These are phyloP conservation scores for Scedosporium apiospermum DNA, from an alignment of 2,329 filamentous ascomycete genomes.

Conservation along the genomic window DNA sequence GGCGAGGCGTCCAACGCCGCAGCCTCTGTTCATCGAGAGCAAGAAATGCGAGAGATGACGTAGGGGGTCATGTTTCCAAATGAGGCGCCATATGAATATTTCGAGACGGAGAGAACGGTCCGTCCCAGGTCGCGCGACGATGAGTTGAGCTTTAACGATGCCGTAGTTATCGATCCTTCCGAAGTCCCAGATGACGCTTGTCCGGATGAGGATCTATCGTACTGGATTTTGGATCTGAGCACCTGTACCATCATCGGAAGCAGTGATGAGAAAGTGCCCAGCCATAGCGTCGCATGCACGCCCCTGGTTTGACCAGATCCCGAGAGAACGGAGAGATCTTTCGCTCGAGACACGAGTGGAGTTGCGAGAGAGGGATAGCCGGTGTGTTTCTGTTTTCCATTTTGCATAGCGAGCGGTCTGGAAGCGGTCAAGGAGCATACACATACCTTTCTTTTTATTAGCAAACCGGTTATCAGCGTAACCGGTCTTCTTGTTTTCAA, in stretches of 20 bases:
- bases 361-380: constrained; percentile 4
- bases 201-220: not conserved
- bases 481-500: too few relatives aligned
- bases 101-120: constrained; percentile 19
- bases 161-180: constrained; percentile 4
- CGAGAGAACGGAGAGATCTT: not conserved
- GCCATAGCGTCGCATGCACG: not conserved
- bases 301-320: not conserved
- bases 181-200: not conserved
- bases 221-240: not conserved
- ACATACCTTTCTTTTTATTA: too few relatives aligned
- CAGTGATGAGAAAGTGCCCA: not conserved
- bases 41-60: constrained; percentile 36
- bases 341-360: not conserved
- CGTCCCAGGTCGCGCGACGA: constrained; percentile 7
- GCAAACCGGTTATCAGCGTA: too few relatives aligned
- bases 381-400: constrained; percentile 9
- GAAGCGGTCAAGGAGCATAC: not conserved
- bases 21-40: constrained; percentile 19
- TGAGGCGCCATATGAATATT: constrained; percentile 22
- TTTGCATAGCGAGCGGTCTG: not conserved
- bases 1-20: constrained; percentile 9
- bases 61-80: constrained; percentile 30
- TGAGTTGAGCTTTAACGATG: constrained; percentile 9
- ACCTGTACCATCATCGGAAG: not conserved